These are phyloP conservation scores for Podospora sp. DNA, from an alignment of 495 filamentous ascomycete genomes.

Conservation along the genomic window DNA sequence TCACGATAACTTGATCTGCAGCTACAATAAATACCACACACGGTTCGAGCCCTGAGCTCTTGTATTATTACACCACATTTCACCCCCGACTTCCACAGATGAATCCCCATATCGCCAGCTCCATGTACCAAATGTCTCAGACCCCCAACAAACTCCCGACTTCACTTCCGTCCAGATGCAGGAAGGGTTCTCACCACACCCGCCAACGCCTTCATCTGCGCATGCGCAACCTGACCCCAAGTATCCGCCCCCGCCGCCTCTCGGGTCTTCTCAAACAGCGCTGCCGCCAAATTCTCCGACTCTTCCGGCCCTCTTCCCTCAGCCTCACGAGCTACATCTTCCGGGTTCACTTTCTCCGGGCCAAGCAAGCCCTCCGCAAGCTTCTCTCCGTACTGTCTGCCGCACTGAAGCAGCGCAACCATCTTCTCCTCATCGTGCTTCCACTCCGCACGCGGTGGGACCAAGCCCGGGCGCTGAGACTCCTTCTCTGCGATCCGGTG, in stretches of 20 bases:
- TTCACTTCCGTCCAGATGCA: not conserved
- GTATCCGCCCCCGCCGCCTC: constrained; percentile 30
- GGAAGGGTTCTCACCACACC: constrained; percentile 36
- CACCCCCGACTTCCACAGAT: not conserved
- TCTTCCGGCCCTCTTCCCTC: constrained; percentile 24
- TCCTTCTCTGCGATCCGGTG: constrained; percentile 26
- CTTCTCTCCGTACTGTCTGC: constrained; percentile 38
- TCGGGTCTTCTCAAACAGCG: constrained; percentile 40
- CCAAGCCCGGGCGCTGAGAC: constrained; percentile 9
- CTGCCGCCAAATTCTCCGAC: constrained; percentile 31
- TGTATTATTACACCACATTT: too few relatives aligned
- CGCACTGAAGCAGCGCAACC: constrained; percentile 37
- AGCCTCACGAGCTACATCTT: constrained; percentile 3
- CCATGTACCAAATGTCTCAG: not conserved
- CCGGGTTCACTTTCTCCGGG: constrained; percentile 9
- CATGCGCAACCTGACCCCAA: constrained; percentile 41
- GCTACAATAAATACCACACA: too few relatives aligned
- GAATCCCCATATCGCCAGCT: not conserved
- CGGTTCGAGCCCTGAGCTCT: too few relatives aligned
- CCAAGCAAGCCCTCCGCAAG: constrained; percentile 38
- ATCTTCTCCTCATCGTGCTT: constrained; percentile 39
- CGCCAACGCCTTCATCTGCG: constrained; percentile 39
- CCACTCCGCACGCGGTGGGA: constrained; percentile 37
- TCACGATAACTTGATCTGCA: too few relatives aligned
- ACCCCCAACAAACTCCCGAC: not conserved